phyloP scores from a whole-genome alignment of 768 basidiomycete genomes.

The Pulveroboletus sp. region DNA sequence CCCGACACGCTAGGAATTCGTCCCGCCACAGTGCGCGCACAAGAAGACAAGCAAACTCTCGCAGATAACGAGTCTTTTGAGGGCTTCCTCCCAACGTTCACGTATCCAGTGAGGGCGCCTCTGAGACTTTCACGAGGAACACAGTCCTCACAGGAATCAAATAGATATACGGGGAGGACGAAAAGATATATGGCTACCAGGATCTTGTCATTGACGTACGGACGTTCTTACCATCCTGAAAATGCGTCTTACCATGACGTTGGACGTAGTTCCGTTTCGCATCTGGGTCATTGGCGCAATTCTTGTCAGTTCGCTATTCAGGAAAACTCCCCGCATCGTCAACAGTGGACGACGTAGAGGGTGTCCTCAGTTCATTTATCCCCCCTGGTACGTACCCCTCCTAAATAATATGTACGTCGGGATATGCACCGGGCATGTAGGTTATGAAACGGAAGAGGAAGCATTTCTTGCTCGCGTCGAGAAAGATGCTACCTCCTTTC shows the following conservation, averaged over 20 bases:
- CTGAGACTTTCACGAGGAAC: neutral
- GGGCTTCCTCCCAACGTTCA: conserved; percentile 84
- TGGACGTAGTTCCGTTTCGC: conserved; percentile 69
- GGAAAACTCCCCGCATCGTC: conserved; percentile 61
- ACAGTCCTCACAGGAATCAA: conserved; percentile 2
- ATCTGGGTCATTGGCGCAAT: conserved; percentile 82
- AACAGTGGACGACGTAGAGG: conserved; percentile 87
- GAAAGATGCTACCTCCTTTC: conserved; percentile 74
- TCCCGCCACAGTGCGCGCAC: conserved; percentile 57
- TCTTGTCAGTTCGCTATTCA: conserved; percentile 65
- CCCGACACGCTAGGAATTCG: conserved; percentile 1
- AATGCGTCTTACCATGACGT: conserved; percentile 4
- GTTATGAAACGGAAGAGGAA: conserved; percentile 65
- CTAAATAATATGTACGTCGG: neutral
- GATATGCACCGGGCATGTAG: conserved; percentile 33
- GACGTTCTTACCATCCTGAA: conserved; percentile 5
- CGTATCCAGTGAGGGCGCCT: conserved; percentile 77
- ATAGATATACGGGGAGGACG: conserved; percentile 93
- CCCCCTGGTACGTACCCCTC: conserved; percentile 51
- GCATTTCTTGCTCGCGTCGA: conserved; percentile 71
- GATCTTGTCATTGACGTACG: conserved; percentile 81
- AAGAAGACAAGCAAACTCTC: conserved; percentile 58
- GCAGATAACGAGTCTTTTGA: conserved; percentile 57
- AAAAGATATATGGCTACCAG: conserved; percentile 93
- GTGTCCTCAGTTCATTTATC: conserved; percentile 71